phyloP scores from a whole-genome alignment of 2,329 filamentous ascomycete genomes.

The Aspergillus sp. region DNA sequence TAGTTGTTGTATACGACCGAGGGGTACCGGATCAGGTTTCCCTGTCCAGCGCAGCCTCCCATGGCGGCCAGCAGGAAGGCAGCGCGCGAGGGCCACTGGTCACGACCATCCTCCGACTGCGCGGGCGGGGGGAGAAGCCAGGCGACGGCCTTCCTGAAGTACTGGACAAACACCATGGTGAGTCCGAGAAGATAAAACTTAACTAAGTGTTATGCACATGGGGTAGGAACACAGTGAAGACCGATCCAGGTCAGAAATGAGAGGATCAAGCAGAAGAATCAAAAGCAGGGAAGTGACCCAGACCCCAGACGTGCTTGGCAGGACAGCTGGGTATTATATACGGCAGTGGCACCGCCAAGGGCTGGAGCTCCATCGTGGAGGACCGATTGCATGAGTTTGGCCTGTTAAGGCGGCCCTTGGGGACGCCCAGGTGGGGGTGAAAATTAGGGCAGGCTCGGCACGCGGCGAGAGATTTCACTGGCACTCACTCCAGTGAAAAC shows the following conservation, averaged over 20 bases:
- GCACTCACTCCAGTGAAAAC: background rate
- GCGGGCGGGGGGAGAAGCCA: conserved; percentile 35
- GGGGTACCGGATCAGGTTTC: conserved; percentile 59
- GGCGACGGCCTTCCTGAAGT: conserved; percentile 21
- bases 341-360: background rate
- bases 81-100: conserved; percentile 57
- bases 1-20: conserved; percentile 62
- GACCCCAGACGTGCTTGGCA: background rate
- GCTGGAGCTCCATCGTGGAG: background rate
- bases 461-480: background rate
- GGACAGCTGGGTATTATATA: background rate
- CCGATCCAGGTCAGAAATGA: no score
- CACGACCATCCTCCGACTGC: conserved; percentile 45
- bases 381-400: background rate
- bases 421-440: background rate
- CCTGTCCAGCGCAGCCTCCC: conserved; percentile 60
- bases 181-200: background rate
- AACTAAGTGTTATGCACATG: background rate
- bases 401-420: background rate
- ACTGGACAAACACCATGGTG: conserved; percentile 13
- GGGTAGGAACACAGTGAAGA: no score
- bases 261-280: no score
- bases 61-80: conserved; percentile 59
- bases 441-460: background rate
- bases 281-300: background rate